Base-by-base conservation (phyloP, 306 rosid species). In the Ammopiptanthus mongolicus region DNA sequence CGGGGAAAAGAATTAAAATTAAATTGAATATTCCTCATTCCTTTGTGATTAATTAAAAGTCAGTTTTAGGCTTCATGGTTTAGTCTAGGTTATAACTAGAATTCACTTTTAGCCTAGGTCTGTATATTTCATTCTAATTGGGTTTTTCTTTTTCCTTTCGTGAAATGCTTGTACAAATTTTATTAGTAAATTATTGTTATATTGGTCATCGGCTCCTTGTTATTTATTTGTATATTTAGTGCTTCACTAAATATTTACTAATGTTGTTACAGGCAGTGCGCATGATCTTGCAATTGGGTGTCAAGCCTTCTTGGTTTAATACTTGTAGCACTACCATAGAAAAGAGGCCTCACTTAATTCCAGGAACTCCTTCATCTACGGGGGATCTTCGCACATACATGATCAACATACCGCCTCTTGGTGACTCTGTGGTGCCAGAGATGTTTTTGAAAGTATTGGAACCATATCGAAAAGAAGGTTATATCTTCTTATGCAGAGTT, bases 231-330 rank as follows among this genome's bases (percentile, higher is more conserved):
- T 37, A 15, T 28, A 15, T 52, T 10, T 62, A 19, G 48, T 52
- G 57, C 36, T 74, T 65, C 53, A 58, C 52, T 69, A 46, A 73
- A 56, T 75, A 34, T 64, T 66, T 62, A 33, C 74, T 69, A 36
- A 28, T 71, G 77, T 41, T 79, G 65, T 64, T 55, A 48, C 93
- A 95, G 99, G 99, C 97, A 31, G 77, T 95, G 62, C 88, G 96
- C 77, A 90, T 89, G 97, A 89, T 95, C 78, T 85, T 95, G 87
- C 99, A 95, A 81, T 86, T 92, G 81, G 97, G 99, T 47, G 97
- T 95, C 82, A 88, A 84, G 78, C 97, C 97, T 41, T 86, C 96
- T 57, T 95, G 99, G 99, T 95, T 93, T 85, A 93, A 93, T 84
- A 93, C 97, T 47, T 77, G 89, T 68, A 89, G 97, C 82, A 91